phyloP scores from a whole-genome alignment of 1,139 yeast species.

The Geotrichum macrosporum region DNA sequence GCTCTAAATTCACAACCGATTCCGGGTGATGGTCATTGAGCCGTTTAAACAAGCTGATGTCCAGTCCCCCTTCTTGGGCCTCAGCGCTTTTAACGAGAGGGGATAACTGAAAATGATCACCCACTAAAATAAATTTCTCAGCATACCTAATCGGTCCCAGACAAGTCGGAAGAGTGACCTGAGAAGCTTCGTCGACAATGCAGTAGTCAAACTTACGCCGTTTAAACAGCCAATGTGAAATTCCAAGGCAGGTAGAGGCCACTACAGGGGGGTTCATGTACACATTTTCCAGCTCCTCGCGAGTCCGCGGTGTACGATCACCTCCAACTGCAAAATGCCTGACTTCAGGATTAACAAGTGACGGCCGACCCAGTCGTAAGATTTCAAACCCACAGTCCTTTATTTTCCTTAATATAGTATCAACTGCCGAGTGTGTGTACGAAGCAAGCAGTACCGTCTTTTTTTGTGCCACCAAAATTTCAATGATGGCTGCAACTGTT shows the following conservation, averaged over 20 bases:
- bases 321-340: conserved; percentile 43
- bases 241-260: conserved; percentile 84
- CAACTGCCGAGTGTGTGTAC: conserved; percentile 94
- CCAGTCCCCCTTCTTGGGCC: conserved; percentile 56
- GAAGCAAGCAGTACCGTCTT: conserved; percentile 73
- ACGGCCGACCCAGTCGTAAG: conserved; percentile 38
- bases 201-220: conserved; percentile 78
- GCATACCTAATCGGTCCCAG: conserved; percentile 80
- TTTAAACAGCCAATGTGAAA: conserved; percentile 51
- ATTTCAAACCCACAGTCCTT: conserved; percentile 47
- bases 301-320: conserved; percentile 36
- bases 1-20: conserved; percentile 65
- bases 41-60: conserved; percentile 67
- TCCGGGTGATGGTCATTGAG: conserved; percentile 69
- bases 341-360: conserved; percentile 60
- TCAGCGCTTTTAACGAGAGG: conserved; percentile 67
- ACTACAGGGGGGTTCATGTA: conserved; percentile 66
- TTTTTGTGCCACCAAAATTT: conserved; percentile 52
- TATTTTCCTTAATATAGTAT: conserved; percentile 75
- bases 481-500: conserved; percentile 71
- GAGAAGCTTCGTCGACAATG: conserved; percentile 95
- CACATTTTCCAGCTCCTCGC: conserved; percentile 43
- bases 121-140: conserved; percentile 79
- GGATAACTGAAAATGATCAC: conserved; percentile 90
- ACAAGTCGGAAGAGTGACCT: conserved; percentile 84